Evolutionary conservation across 2,329 filamentous ascomycete genomes (phyloP), one percentile per base, ranked within the genome.

Genomic region (Cladosporium oxysporum): DNA sequence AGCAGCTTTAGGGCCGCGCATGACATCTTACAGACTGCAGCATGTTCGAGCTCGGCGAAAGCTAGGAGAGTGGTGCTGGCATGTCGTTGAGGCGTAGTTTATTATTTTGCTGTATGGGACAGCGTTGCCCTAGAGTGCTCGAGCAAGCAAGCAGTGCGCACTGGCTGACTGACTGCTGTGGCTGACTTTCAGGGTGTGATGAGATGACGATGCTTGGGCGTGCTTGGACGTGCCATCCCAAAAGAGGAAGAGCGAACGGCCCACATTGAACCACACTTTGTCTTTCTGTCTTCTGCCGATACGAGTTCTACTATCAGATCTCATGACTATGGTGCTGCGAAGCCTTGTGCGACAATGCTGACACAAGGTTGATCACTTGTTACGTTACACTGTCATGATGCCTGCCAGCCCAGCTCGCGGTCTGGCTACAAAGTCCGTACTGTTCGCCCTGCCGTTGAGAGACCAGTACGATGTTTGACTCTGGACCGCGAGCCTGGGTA

Each of bases 1-100:
- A 63, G 61, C 61, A 63, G 61, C 61, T 63, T 55, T 28, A 63
- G 26, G 50, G 61, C 49, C 50, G 61, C 50, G 37, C 61, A 63
- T 63, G 61, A 55, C 61, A 63, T 63, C 33, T 26, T 57, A 63
- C 61, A 63, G 50, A 55, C 35, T 55, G 49, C 49, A 47, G 37
- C 61, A 63, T 63, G 61, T 47, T 37, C 33, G 61, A 57, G 59
- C 59, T 33, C 35, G 49, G 50, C 7, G 33, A 33, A 37, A 35
- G 23, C 44, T 44, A 63, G 35, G 37, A 28, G 50, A 33, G 29
- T 57, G 23, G 61, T 53, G 23, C 16, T 37, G 33, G 29, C 60
- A 55, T 55, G 44, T 37, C 31, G 29, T 62, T 52, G n/a, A 12
- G 10, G 18, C 18, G 21, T 47, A 11, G 41, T 47, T 21, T 47